phyloP scores from a whole-genome alignment of 257 asterid genomes.

The Sherardia arvensis region DNA sequence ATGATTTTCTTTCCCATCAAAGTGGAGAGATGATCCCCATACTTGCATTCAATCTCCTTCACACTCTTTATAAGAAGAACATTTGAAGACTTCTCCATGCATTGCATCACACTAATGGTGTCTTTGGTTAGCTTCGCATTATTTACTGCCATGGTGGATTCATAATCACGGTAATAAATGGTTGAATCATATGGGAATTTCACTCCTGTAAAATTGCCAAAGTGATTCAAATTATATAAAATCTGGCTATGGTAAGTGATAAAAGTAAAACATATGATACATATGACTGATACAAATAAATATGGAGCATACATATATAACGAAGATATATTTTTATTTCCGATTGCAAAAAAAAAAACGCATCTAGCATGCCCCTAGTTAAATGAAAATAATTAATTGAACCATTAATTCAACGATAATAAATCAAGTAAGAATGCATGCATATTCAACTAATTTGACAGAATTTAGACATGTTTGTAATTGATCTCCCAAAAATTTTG shows the following conservation, averaged over 20 bases:
- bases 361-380: too few species aligned
- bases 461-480: not conserved
- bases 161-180: slow-evolving; percentile 6
- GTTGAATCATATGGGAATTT: not conserved
- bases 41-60: slow-evolving; percentile 4
- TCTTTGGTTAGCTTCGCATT: not conserved
- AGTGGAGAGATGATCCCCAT: slow-evolving; percentile 6
- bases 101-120: not conserved
- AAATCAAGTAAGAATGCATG: too few species aligned
- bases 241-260: too few species aligned
- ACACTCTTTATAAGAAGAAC: slow-evolving; percentile 6
- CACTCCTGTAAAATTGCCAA: not conserved
- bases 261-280: too few species aligned
- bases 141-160: not conserved
- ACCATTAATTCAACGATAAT: too few species aligned
- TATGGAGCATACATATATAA: too few species aligned
- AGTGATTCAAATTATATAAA: too few species aligned
- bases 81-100: slow-evolving; percentile 1
- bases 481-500: not conserved
- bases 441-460: too few species aligned
- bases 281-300: too few species aligned
- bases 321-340: too few species aligned
- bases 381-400: too few species aligned
- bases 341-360: too few species aligned
- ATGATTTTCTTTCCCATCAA: slow-evolving; percentile 11